A percentile compares a stretch with the other conserved stretches of the same genome.
Conservation (phyloP, 169 alveolate species). For the Cryptosporidium xiaoi region DNA sequence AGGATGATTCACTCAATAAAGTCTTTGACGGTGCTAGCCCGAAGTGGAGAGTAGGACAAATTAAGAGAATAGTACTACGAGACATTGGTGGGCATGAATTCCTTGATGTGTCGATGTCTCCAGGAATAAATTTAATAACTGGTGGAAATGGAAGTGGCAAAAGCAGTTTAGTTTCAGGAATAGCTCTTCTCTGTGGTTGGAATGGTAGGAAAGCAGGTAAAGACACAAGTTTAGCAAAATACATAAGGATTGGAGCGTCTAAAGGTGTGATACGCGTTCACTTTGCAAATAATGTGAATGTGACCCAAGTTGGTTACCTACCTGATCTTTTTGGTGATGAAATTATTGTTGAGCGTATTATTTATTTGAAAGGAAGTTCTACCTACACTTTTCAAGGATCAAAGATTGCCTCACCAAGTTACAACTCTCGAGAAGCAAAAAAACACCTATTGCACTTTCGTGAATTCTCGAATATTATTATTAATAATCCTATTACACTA, state of each 20-base stretch:
- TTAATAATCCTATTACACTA: slow-evolving; percentile 54
- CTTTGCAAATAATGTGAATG: slow-evolving; percentile 18
- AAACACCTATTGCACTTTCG: slow-evolving; percentile 39
- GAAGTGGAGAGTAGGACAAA: slow-evolving; percentile 58
- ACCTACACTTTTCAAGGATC: slow-evolving; percentile 41
- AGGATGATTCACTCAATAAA: not conserved
- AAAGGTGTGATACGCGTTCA: slow-evolving; percentile 48
- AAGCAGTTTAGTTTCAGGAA: slow-evolving; percentile 68
- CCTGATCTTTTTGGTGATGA: slow-evolving; percentile 60
- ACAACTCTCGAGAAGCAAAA: slow-evolving; percentile 30
- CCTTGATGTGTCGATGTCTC: slow-evolving; percentile 11
- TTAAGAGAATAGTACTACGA: slow-evolving; percentile 27
- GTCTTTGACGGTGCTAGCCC: not conserved
- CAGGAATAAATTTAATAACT: slow-evolving; percentile 50
- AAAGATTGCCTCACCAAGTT: slow-evolving; percentile 36
- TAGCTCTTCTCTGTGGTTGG: slow-evolving; percentile 72
- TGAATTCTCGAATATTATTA: slow-evolving; percentile 40
- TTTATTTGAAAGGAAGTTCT: slow-evolving; percentile 47
- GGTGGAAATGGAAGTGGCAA: slow-evolving; percentile 75
- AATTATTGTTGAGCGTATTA: slow-evolving; percentile 44
- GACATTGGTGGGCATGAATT: slow-evolving; percentile 74
- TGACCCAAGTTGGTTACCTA: slow-evolving; percentile 12
- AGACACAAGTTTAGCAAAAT: slow-evolving; percentile 30
- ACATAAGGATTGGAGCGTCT: slow-evolving; percentile 34
- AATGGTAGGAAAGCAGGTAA: slow-evolving; percentile 69